phyloP scores from a whole-genome alignment of 192 early-diverging fungal genomes.

The Gaertneriomyces semiglobifer region DNA sequence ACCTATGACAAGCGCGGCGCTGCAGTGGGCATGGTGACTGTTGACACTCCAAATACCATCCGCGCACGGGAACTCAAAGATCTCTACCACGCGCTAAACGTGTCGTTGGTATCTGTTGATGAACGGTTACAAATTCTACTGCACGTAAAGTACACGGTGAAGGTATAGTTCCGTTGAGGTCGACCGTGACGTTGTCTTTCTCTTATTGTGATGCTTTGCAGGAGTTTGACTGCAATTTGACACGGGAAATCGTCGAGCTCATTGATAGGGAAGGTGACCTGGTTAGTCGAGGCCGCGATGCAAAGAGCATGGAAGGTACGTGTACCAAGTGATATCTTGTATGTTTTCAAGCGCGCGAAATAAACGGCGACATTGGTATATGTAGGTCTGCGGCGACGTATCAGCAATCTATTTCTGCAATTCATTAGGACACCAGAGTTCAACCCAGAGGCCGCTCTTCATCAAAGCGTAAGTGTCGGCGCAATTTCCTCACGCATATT shows the following conservation, averaged over 20 bases:
- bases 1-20: not conserved
- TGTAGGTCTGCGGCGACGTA: slow-evolving; percentile 49
- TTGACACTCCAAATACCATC: slow-evolving; percentile 58
- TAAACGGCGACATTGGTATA: not conserved
- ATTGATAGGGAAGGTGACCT: slow-evolving; percentile 62
- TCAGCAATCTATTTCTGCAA: slow-evolving; percentile 55
- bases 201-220: slow-evolving; percentile 10
- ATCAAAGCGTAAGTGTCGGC: slow-evolving; percentile 39
- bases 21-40: slow-evolving; percentile 32
- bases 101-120: slow-evolving; percentile 48
- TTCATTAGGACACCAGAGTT: slow-evolving; percentile 62
- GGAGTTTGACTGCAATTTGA: slow-evolving; percentile 61
- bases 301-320: slow-evolving; percentile 53
- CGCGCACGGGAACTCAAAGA: slow-evolving; percentile 58
- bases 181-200: not conserved
- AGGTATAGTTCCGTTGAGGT: slow-evolving; percentile 28
- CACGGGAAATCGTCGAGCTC: slow-evolving; percentile 56
- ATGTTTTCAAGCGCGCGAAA: not conserved
- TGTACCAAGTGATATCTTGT: no score
- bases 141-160: slow-evolving; percentile 63
- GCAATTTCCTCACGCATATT: not conserved
- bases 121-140: slow-evolving; percentile 57
- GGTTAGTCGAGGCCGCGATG: slow-evolving; percentile 49
- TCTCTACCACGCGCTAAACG: slow-evolving; percentile 55
- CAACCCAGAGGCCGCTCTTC: slow-evolving; percentile 50